phyloP scores from a whole-genome alignment of 1,284 basidiomycete species.

The Leccinum fuscescens region DNA sequence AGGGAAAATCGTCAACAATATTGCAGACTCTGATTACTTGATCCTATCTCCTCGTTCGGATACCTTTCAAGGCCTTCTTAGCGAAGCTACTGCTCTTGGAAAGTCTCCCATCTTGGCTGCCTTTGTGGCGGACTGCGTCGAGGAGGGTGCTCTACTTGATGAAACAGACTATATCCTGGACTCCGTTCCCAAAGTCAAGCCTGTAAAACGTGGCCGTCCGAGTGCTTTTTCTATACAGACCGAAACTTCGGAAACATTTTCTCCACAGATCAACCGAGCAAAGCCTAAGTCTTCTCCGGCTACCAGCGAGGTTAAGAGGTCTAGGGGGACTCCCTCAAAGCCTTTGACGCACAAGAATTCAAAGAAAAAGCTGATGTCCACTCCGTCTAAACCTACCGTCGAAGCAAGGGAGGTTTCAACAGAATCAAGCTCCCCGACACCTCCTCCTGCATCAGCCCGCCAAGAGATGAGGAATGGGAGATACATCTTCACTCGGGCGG shows the following conservation, averaged over 20 bases:
- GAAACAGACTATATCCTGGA: conserved; percentile 36
- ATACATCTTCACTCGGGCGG: conserved; percentile 46
- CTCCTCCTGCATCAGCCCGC: conserved; percentile 40
- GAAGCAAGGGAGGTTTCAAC: not conserved
- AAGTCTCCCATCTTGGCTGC: conserved; percentile 45
- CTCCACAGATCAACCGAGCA: conserved; percentile 3
- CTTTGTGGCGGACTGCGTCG: conserved; percentile 57
- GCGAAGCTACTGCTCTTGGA: conserved; percentile 34
- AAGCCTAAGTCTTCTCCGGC: conserved; percentile 9
- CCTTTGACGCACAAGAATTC: conserved; percentile 5
- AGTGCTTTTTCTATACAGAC: conserved; percentile 14
- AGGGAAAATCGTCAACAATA: conserved; percentile 51
- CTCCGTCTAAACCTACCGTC: not conserved
- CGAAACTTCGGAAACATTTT: conserved; percentile 6
- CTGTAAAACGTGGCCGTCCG: conserved; percentile 25
- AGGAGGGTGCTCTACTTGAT: conserved; percentile 45
- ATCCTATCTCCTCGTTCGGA: conserved; percentile 52
- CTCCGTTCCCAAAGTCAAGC: conserved; percentile 15
- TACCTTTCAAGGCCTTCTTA: conserved; percentile 48
- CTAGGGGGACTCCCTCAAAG: conserved; percentile 4
- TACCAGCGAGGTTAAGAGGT: conserved; percentile 3
- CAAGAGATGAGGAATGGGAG: conserved; percentile 25
- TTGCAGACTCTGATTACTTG: conserved; percentile 55
- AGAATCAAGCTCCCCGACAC: conserved; percentile 40
- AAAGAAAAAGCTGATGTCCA: conserved; percentile 5